These are phyloP conservation scores for Solanum chiquidenum DNA, from an alignment of 257 asterid species.

Conservation along the genomic window DNA sequence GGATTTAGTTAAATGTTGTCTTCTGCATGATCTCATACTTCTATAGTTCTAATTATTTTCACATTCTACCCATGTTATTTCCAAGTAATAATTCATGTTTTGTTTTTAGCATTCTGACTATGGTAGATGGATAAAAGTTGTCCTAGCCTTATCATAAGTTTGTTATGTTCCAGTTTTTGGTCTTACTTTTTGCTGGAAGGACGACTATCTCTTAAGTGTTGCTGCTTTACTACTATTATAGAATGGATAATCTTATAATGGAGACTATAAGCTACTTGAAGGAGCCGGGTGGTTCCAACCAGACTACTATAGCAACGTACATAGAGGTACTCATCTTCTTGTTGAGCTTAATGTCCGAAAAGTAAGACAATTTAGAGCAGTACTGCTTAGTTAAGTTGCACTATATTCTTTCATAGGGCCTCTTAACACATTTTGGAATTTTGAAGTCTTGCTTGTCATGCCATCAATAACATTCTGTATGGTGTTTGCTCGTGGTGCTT, in stretches of 20 bases:
- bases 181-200: not conserved
- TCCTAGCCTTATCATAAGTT: not conserved
- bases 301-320: constrained; percentile 70
- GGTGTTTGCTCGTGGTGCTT: not conserved
- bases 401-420: not conserved
- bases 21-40: not conserved
- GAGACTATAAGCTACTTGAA: constrained; percentile 79
- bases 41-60: not conserved
- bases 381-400: not conserved
- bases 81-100: not conserved
- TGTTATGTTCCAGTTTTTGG: not conserved
- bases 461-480: not conserved
- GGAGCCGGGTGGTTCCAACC: constrained; percentile 82
- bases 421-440: not conserved
- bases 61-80: not conserved
- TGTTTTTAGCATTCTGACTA: not conserved
- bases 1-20: not conserved
- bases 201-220: not conserved
- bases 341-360: not conserved
- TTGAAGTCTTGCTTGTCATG: not conserved
- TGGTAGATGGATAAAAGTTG: not conserved
- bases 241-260: constrained; percentile 87
- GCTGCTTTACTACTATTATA: constrained; percentile 20
- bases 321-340: constrained; percentile 52
- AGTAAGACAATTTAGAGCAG: not conserved